phyloP scores from a whole-genome alignment of 371 early-diverging fungal species.

The Mucor velutinosus region DNA sequence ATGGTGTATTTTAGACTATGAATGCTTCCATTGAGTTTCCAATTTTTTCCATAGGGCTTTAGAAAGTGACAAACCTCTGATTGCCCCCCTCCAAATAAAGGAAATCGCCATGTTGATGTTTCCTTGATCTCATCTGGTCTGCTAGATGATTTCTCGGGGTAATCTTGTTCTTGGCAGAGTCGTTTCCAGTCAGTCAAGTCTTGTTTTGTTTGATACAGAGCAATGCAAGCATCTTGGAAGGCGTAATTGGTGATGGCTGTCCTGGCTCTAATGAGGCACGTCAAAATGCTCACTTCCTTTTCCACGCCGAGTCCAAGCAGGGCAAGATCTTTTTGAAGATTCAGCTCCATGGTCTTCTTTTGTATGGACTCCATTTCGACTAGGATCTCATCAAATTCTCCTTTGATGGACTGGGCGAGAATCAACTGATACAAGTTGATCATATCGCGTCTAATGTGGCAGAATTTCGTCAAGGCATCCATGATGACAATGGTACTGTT shows the following conservation, averaged over 20 bases:
- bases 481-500: slow-evolving; percentile 16
- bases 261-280: slow-evolving; percentile 43
- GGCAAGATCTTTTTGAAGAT: slow-evolving; percentile 21
- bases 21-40: background rate
- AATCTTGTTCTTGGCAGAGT: slow-evolving; percentile 51
- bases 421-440: slow-evolving; percentile 40
- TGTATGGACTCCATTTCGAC: slow-evolving; percentile 17
- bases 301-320: slow-evolving; percentile 53
- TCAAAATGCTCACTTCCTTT: slow-evolving; percentile 50
- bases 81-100: slow-evolving; percentile 26
- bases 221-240: slow-evolving; percentile 57
- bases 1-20: slow-evolving; percentile 16
- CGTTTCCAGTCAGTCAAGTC: slow-evolving; percentile 54
- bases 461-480: slow-evolving; percentile 30
- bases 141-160: slow-evolving; percentile 40
- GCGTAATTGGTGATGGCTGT: slow-evolving; percentile 56
- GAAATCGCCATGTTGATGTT: slow-evolving; percentile 36
- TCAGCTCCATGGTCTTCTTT: slow-evolving; percentile 19
- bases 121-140: slow-evolving; percentile 35
- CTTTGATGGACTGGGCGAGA: slow-evolving; percentile 26
- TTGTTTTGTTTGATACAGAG: slow-evolving; percentile 48
- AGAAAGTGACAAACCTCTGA: slow-evolving; percentile 18
- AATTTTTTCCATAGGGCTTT: background rate
- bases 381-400: slow-evolving; percentile 24
- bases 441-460: slow-evolving; percentile 36